phyloP scores from a whole-genome alignment of 495 filamentous ascomycete species.

The Hypomontagnella monticulosa region DNA sequence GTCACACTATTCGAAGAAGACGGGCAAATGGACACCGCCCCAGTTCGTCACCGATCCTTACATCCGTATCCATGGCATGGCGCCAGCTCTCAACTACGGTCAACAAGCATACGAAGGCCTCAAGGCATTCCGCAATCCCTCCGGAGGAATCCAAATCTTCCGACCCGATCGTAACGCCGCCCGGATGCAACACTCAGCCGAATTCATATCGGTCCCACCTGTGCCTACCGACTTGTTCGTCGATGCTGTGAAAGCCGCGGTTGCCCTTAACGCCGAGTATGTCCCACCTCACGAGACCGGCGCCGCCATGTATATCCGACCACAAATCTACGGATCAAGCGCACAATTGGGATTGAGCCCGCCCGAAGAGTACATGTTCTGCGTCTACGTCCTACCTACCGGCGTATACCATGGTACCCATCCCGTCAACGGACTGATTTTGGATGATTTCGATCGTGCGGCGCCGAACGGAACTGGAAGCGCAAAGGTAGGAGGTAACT shows the following conservation, averaged over 20 bases:
- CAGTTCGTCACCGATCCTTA: constrained; percentile 78
- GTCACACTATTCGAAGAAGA: constrained; percentile 73
- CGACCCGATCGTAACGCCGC: constrained; percentile 80
- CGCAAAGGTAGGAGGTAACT: constrained; percentile 82
- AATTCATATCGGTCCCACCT: constrained; percentile 79
- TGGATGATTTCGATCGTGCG: constrained; percentile 80
- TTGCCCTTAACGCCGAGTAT: constrained; percentile 84
- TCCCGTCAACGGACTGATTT: constrained; percentile 79
- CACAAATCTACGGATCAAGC: constrained; percentile 82
- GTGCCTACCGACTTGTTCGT: constrained; percentile 79
- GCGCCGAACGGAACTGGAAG: constrained; percentile 78
- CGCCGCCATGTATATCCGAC: constrained; percentile 89
- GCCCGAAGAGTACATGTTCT: constrained; percentile 88
- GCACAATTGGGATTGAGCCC: constrained; percentile 83
- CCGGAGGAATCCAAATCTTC: constrained; percentile 76
- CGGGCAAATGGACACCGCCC: constrained; percentile 78
- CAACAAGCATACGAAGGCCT: constrained; percentile 94
- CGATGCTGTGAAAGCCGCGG: constrained; percentile 77
- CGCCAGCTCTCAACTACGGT: constrained; percentile 90
- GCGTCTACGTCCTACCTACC: constrained; percentile 83
- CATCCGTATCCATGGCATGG: constrained; percentile 87
- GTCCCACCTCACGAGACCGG: constrained; percentile 86
- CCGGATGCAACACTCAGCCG: constrained; percentile 81
- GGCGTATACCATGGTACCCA: constrained; percentile 90
- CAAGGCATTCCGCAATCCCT: constrained; percentile 84